Evolutionary conservation across 2,329 filamentous ascomycete genomes (phyloP), one percentile per base, ranked within the genome.

Genomic region (Botryotinia globosa): DNA sequence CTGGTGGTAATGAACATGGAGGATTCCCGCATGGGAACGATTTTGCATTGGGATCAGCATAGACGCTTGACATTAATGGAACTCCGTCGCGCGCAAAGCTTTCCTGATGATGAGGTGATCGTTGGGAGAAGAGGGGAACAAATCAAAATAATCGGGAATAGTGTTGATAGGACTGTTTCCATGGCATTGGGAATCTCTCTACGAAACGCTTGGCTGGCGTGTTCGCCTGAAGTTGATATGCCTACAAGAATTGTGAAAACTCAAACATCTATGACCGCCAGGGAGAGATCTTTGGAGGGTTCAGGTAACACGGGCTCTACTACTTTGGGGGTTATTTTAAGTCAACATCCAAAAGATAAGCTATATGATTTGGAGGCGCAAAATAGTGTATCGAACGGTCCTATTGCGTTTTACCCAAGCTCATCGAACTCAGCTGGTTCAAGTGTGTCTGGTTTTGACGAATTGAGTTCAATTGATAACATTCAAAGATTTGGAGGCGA

Each of bases 71-170:
- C 86, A 0, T 80, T 95, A 3, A 84, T 91, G 83, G 93, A 96
- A 80, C 87, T 85, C 0, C 83, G 91, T 1, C 84, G 91, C 2
- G 90, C 89, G 0, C 93, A 96, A 79, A 91, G 91, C 0, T 89
- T 92, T 58, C 88, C 85, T 0, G 91, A 95, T 72, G 75, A 89
- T 9, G 93, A 95, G 73, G 86, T 94, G 0, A 80, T 97, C 0
- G 80, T 94, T 1, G 92, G 92, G 0, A 77, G 71, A 0, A 80
- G 85, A 0, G 16, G 54, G 0, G 82, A 89, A 1, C 90, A 93
- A 78, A 90, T 87, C 82, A 87, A 85, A 71, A 88, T 93, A 32
- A 84, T 94, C 0, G 93, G 93, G 0, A 97, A 97, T 80, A 92
- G 90, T 42, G 93, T 97, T 0, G 88, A 92, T 4, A 84, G 92